Conservation (phyloP, 2,329 filamentous ascomycete species). For the Biscogniauxia mediterranea region DNA sequence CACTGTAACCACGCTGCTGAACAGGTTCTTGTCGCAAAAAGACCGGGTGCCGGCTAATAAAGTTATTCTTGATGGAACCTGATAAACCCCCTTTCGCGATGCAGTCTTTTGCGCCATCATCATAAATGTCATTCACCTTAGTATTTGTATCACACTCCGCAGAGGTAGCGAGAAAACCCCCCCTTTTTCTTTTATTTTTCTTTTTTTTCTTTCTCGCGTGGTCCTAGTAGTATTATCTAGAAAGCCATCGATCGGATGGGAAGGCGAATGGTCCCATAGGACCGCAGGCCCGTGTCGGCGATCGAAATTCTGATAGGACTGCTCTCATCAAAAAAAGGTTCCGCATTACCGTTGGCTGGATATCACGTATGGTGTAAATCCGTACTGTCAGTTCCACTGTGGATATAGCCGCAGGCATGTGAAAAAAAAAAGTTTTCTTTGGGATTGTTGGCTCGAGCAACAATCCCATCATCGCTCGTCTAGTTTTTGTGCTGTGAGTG, state of each 20-base stretch:
- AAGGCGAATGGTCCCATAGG: not conserved
- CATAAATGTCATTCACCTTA: not conserved
- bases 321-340: conserved; percentile 14
- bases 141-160: not conserved
- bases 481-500: not conserved
- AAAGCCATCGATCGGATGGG: not conserved
- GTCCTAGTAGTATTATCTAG: not conserved
- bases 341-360: conserved; percentile 4
- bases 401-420: conserved; percentile 12
- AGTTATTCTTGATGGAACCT: not conserved
- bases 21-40: not conserved
- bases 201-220: not conserved
- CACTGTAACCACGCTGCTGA: conserved; percentile 1
- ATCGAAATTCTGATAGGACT: conserved; percentile 7
- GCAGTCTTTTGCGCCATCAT: not conserved
- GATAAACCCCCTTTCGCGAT: not conserved
- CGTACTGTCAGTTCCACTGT: conserved; percentile 12
- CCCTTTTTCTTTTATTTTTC: too few species aligned
- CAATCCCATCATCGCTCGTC: not conserved
- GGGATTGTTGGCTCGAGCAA: conserved; percentile 2
- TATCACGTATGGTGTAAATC: conserved; percentile 13
- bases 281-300: not conserved
- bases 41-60: conserved; percentile 1
- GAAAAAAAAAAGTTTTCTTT: conserved; percentile 7
- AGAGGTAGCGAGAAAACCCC: not conserved